Conservation (phyloP, 352 stramenopile species). For the Phytophthora melonis region DNA sequence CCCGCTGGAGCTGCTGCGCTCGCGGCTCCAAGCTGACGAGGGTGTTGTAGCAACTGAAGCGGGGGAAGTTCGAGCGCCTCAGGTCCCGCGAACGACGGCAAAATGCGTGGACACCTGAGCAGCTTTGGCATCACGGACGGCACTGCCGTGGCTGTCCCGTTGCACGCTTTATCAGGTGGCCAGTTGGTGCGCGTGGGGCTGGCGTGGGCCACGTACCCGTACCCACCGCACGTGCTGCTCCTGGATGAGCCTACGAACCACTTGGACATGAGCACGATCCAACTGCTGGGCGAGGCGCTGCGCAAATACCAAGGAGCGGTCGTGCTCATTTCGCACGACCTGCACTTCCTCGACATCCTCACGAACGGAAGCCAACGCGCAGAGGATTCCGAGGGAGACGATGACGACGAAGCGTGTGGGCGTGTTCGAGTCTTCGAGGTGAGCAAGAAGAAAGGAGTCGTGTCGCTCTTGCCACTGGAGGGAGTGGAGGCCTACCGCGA, state of each 20-base stretch:
- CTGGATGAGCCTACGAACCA: conserved; percentile 94
- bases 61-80: neutral
- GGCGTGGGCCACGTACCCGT: conserved; percentile 69
- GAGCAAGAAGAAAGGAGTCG: conserved; percentile 58
- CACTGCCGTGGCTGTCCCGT: conserved; percentile 41
- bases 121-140: conserved; percentile 57
- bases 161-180: conserved; percentile 56
- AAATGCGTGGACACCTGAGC: conserved; percentile 53
- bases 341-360: conserved; percentile 68
- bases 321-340: conserved; percentile 74
- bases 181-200: conserved; percentile 64
- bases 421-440: conserved; percentile 57
- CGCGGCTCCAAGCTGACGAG: conserved; percentile 49
- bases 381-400: conserved; percentile 26
- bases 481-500: conserved; percentile 47
- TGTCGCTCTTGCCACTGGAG: conserved; percentile 43
- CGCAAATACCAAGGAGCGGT: conserved; percentile 63
- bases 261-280: conserved; percentile 92
- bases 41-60: conserved; percentile 5
- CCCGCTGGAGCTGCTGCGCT: conserved; percentile 52
- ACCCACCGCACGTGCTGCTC: conserved; percentile 92
- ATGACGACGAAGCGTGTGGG: conserved; percentile 16
- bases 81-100: conserved; percentile 38
- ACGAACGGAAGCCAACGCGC: conserved; percentile 20
- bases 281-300: conserved; percentile 72